These are phyloP conservation scores for Phaeosphaeriaceae sp. DNA, from an alignment of 2,329 filamentous ascomycete species.

Conservation along the genomic window DNA sequence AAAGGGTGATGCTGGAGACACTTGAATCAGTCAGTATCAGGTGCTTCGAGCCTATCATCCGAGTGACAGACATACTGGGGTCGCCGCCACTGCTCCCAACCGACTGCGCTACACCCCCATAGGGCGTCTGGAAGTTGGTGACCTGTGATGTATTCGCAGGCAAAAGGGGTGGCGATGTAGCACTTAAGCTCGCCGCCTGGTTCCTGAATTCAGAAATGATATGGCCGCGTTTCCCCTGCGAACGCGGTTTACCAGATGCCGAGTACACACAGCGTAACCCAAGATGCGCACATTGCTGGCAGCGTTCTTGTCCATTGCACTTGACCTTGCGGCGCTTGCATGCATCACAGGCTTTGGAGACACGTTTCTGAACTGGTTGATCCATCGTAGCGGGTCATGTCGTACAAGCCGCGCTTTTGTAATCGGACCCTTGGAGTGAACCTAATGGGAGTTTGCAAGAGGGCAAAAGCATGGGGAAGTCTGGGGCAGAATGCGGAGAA, in stretches of 20 bases:
- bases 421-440: neutral
- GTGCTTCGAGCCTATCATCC: neutral
- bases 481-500: conserved; percentile 8
- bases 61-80: conserved; percentile 21
- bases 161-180: conserved; percentile 32
- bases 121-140: conserved; percentile 13
- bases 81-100: conserved; percentile 23
- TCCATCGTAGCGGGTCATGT: conserved; percentile 36
- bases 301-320: conserved; percentile 55
- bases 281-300: conserved; percentile 49
- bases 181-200: conserved; percentile 27
- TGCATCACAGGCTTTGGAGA: conserved; percentile 54
- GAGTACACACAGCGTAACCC: conserved; percentile 56
- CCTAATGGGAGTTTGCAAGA: neutral
- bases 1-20: conserved; percentile 23
- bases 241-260: conserved; percentile 45
- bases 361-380: conserved; percentile 35
- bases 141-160: conserved; percentile 25
- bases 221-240: conserved; percentile 48
- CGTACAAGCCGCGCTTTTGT: conserved; percentile 19
- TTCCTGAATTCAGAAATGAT: conserved; percentile 52
- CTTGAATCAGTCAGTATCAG: conserved; percentile 16
- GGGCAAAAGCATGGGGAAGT: conserved; percentile 5
- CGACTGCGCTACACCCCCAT: conserved; percentile 17
- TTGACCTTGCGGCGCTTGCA: conserved; percentile 56